Base-by-base conservation (phyloP, 371 early-diverging fungal genomes). In the Lichtheimia ornata region DNA sequence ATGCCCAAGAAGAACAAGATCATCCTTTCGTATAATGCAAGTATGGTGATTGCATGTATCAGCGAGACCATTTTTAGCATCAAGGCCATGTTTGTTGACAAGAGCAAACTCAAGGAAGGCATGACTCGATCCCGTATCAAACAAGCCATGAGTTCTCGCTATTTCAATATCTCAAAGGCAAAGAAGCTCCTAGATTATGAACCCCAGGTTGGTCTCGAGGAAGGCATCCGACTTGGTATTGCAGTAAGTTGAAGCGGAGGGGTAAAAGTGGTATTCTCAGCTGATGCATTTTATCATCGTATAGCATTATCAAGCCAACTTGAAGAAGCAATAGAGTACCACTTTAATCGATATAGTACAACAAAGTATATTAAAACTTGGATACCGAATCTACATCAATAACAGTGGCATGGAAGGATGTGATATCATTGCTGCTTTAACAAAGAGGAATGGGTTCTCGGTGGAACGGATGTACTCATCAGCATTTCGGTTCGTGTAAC, bases 131-230 rank as follows among this genome's bases (percentile, higher is more conserved):
- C 88, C 53, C 62, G 88, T 50, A 81, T 95, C 55, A 87, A 86
- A 62, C 80, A 90, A 64, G 84, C 91, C 28, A 83, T 88, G 65
- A 85, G 84, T 44, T 88, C 91, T 50, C 85, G 94, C 42, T 94
- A 90, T 67, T 92, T 90, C 70, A 84, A 91, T 67, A 91, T 91
- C 60, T 67, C 71, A 25, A 94, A 93, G 75, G 94, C 96, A 28
- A 88, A 84, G 67, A 81, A 73, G 53, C 59, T 86, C 13, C 81
- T 95, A 20, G 93, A 89, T 2, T 95, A 95, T 72, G 84, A 84
- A 65, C 94, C 96, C 13, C 72, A 81, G 17, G 80, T 90, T 5
- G 74, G 83, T 1, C 66, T 92, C 44, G 89, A 89, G 56, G 92
- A 95, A 72, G 96, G 92, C 40, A 79, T 81, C 47, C 74, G 70